phyloP scores from a whole-genome alignment of 257 asterid species.

The Pogostemon cablin region DNA sequence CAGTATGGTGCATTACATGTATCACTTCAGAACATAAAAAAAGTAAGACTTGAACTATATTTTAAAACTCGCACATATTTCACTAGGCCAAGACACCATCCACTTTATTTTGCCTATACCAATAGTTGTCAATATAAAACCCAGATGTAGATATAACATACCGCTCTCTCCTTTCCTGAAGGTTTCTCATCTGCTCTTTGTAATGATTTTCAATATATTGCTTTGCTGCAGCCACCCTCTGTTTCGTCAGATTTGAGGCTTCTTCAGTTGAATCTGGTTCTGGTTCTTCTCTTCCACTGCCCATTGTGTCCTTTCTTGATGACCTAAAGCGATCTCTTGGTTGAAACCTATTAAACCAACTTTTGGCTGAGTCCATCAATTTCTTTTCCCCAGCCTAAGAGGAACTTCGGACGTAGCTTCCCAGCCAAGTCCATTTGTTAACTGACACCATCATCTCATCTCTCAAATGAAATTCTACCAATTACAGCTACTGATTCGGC shows the following conservation, averaged over 20 bases:
- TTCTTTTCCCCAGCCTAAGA: slow-evolving; percentile 44
- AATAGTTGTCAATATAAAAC: slow-evolving; percentile 13
- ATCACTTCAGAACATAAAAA: slow-evolving; percentile 1
- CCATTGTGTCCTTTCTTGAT: slow-evolving; percentile 72
- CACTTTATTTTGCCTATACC: slow-evolving; percentile 9
- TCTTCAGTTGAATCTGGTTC: slow-evolving; percentile 64
- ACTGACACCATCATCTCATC: slow-evolving; percentile 35
- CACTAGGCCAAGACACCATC: slow-evolving; percentile 19
- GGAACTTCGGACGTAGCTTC: slow-evolving; percentile 34
- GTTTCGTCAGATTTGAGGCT: slow-evolving; percentile 88
- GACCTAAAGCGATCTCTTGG: slow-evolving; percentile 77
- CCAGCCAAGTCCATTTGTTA: slow-evolving; percentile 44
- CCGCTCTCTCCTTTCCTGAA: slow-evolving; percentile 96
- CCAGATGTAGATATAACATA: slow-evolving; percentile 34
- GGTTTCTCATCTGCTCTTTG: slow-evolving; percentile 88
- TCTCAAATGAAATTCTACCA: slow-evolving; percentile 42
- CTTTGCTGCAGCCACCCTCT: slow-evolving; percentile 95
- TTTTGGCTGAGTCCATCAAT: slow-evolving; percentile 83
- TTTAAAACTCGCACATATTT: slow-evolving; percentile 9
- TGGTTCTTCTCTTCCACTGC: slow-evolving; percentile 71
- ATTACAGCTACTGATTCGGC: slow-evolving; percentile 12
- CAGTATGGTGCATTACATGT: not conserved
- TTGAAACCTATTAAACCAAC: slow-evolving; percentile 86
- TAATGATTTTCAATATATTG: slow-evolving; percentile 98
- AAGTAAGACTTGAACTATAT: not conserved